These are phyloP conservation scores for Ogataea trehaloabstinens DNA, from an alignment of 805 yeast species.

Conservation along the genomic window DNA sequence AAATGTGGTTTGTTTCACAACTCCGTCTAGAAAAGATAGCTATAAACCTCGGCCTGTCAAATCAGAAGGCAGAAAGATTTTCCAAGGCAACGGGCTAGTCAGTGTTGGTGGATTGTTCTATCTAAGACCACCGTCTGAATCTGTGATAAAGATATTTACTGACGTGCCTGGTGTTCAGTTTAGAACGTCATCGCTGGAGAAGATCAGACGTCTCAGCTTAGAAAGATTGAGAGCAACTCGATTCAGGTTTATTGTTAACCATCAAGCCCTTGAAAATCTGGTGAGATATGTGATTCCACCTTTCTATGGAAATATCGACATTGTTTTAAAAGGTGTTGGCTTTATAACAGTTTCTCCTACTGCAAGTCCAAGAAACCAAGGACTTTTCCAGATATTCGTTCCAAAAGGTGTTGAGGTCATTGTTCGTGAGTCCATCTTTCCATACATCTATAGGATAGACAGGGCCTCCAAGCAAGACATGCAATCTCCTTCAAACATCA, in stretches of 20 bases:
- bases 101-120: constrained; percentile 64
- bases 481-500: constrained; percentile 9
- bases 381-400: constrained; percentile 47
- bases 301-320: constrained; percentile 64
- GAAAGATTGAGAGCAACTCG: constrained; percentile 27
- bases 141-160: constrained; percentile 48
- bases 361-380: constrained; percentile 34
- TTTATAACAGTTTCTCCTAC: constrained; percentile 60
- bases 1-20: constrained; percentile 8
- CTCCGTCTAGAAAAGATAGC: constrained; percentile 3
- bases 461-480: constrained; percentile 14
- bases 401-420: constrained; percentile 55
- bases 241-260: constrained; percentile 17
- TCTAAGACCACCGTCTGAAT: constrained; percentile 49
- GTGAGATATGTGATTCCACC: constrained; percentile 61
- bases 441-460: constrained; percentile 25
- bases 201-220: constrained; percentile 29
- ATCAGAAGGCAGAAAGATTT: constrained; percentile 14
- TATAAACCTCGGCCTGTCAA: constrained; percentile 7
- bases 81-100: constrained; percentile 23
- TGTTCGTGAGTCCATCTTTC: constrained; percentile 39
- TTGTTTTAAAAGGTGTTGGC: constrained; percentile 66
- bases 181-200: constrained; percentile 31
- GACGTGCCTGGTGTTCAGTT: constrained; percentile 42
- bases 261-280: constrained; percentile 30